A percentile compares a stretch with the other conserved stretches of the same genome.
phyloP scores from a whole-genome alignment of 2,329 filamentous ascomycete species.

The Akanthomyces lecanii region DNA sequence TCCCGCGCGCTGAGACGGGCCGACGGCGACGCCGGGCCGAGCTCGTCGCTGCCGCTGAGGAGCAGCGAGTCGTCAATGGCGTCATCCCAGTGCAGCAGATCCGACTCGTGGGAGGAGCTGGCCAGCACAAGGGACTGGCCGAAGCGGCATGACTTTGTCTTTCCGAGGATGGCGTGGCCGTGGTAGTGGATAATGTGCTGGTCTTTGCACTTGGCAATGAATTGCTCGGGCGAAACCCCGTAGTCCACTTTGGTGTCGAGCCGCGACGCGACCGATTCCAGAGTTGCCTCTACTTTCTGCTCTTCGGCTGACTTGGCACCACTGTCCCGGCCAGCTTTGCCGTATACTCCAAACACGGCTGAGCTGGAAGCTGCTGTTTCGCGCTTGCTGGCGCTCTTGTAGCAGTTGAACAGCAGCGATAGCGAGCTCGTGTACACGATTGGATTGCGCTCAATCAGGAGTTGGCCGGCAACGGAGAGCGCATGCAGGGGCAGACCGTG shows the following conservation, averaged over 20 bases:
- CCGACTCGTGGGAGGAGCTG: neutral
- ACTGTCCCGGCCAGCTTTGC: neutral
- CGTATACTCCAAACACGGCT: constrained; percentile 1
- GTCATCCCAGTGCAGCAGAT: constrained; percentile 3
- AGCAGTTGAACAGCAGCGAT: constrained; percentile 1
- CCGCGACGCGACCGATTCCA: neutral
- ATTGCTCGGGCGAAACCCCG: neutral
- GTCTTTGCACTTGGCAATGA: neutral
- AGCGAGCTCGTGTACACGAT: constrained; percentile 2
- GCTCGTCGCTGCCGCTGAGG: neutral
- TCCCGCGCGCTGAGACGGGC: neutral
- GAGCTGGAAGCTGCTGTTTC: neutral
- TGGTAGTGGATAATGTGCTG: constrained; percentile 12
- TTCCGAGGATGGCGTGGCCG: constrained; percentile 2
- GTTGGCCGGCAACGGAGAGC: neutral
- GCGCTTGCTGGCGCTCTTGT: neutral
- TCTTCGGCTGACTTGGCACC: neutral
- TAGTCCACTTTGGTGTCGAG: neutral
- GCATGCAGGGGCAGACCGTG: constrained; percentile 2
- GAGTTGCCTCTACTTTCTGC: neutral
- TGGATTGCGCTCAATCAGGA: constrained; percentile 2
- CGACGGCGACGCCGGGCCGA: neutral
- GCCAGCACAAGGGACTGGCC: neutral
- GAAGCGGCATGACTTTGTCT: neutral
- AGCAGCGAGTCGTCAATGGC: constrained; percentile 3